Percentiles rank a stretch among this genome's conserved stretches.
Evolutionary conservation across 164 flowering plant genomes (phyloP).

Genomic region (Vitis riparia): DNA sequence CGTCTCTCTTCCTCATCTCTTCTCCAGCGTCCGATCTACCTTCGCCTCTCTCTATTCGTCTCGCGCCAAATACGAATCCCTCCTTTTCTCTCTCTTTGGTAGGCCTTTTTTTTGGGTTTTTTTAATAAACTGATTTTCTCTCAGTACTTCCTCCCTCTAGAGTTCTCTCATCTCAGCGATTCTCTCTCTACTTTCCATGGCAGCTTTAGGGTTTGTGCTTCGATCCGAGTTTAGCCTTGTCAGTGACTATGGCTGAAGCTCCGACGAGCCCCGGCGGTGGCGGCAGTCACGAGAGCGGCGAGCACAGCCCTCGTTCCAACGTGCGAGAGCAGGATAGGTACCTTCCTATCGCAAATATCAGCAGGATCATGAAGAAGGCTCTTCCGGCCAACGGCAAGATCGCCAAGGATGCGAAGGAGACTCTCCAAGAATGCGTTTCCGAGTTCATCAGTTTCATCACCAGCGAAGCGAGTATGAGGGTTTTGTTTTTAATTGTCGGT

Average conservation of each 20-base stretch:
- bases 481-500: neutral
- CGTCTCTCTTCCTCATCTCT: slow-evolving; percentile 25
- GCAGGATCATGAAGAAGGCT: slow-evolving; percentile 37
- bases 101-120: no score
- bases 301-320: slow-evolving; percentile 32
- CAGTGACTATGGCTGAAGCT: slow-evolving; percentile 30
- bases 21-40: slow-evolving; percentile 44
- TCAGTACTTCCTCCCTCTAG: no score
- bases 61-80: neutral
- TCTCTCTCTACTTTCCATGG: no score
- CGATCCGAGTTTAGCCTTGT: neutral
- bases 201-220: slow-evolving; percentile 9
- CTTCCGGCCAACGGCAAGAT: slow-evolving; percentile 46
- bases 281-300: slow-evolving; percentile 44
- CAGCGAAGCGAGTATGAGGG: slow-evolving; percentile 45
- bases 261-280: slow-evolving; percentile 35
- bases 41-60: neutral
- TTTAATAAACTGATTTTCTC: no score
- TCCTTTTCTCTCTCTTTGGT: neutral
- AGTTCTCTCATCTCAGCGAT: no score
- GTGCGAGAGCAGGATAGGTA: slow-evolving; percentile 46
- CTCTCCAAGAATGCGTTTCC: slow-evolving; percentile 34
- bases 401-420: slow-evolving; percentile 49
- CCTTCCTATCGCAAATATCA: slow-evolving; percentile 30
- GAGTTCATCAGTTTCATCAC: slow-evolving; percentile 32